Conservation (phyloP, 352 stramenopile species). For the Pythium aristosporum region DNA sequence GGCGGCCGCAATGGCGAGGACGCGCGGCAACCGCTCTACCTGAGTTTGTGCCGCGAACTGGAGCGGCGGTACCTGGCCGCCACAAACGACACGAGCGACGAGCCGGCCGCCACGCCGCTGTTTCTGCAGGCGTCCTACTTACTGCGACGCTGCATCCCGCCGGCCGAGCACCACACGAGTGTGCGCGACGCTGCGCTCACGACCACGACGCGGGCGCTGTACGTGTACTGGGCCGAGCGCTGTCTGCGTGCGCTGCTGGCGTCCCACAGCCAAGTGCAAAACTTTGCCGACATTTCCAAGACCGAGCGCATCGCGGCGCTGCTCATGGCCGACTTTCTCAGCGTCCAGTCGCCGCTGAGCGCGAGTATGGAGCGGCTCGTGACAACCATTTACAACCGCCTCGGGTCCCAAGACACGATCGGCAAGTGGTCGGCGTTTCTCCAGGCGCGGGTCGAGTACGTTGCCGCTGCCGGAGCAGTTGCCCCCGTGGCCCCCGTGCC, state of each 20-base stretch:
- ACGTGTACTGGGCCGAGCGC: slow-evolving; percentile 60
- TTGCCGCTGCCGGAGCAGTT: not conserved
- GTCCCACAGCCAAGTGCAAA: slow-evolving; percentile 60
- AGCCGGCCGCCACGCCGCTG: slow-evolving; percentile 26
- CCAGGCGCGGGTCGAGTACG: slow-evolving; percentile 26
- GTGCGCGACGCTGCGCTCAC: slow-evolving; percentile 42
- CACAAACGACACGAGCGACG: not conserved
- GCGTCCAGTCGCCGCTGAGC: slow-evolving; percentile 49
- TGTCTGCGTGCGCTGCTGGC: slow-evolving; percentile 51
- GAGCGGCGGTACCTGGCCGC: slow-evolving; percentile 41
- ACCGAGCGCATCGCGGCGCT: slow-evolving; percentile 57
- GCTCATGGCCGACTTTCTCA: slow-evolving; percentile 80
- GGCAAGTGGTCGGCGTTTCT: slow-evolving; percentile 39
- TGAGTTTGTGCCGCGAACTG: slow-evolving; percentile 58
- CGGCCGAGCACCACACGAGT: slow-evolving; percentile 41
- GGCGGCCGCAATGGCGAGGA: slow-evolving; percentile 22
- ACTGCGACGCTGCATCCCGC: slow-evolving; percentile 54
- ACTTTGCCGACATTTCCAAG: slow-evolving; percentile 36
- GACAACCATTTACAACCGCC: slow-evolving; percentile 56
- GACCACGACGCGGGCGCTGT: slow-evolving; percentile 44
- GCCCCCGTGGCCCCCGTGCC: slow-evolving; percentile 28
- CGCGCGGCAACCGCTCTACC: slow-evolving; percentile 55
- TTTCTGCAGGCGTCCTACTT: slow-evolving; percentile 62
- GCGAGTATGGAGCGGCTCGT: slow-evolving; percentile 39
- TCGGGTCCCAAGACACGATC: slow-evolving; percentile 50